Percentiles rank a stretch among this genome's conserved stretches.
Conservation (phyloP, 1,284 basidiomycete genomes). For the Wolfiporia cocos region DNA sequence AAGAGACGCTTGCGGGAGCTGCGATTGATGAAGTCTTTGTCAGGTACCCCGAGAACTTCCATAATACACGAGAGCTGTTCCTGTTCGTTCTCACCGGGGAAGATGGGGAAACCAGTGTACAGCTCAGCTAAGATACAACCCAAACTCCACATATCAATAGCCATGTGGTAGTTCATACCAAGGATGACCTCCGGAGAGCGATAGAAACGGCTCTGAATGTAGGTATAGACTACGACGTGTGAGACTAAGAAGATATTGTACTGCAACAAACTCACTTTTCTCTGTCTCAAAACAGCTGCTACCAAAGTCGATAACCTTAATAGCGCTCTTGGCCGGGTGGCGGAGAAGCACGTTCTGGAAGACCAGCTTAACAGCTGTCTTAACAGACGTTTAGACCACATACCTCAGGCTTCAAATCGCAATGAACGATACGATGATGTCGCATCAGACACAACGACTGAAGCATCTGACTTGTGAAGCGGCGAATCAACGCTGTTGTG, state of each 20-base stretch:
- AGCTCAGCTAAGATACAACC: conserved; percentile 98
- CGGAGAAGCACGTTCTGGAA: conserved; percentile 87
- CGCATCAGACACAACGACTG: conserved; percentile 89
- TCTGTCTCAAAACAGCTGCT: conserved; percentile 98
- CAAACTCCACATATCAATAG: conserved; percentile 96
- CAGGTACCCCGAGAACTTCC: conserved; percentile 96
- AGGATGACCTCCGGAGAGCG: conserved; percentile 93
- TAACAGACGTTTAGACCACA: conserved; percentile 14
- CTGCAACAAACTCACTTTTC: conserved; percentile 71
- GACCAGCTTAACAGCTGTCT: conserved; percentile 2
- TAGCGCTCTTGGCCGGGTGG: conserved; percentile 93
- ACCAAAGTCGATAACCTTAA: conserved; percentile 99
- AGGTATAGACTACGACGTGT: conserved; percentile 77
- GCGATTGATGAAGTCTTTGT: conserved; percentile 91
- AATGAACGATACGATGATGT: conserved; percentile 98
- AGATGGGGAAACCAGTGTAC: conserved; percentile 98
- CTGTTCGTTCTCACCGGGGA: conserved; percentile 99
- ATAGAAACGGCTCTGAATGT: conserved; percentile 96
- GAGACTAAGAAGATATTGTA: conserved; percentile 13
- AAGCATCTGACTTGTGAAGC: conserved; percentile 96
- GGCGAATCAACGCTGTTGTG: conserved; percentile 88
- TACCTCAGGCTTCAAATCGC: conserved; percentile 97
- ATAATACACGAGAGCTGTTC: conserved; percentile 99
- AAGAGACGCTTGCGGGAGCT: conserved; percentile 94
- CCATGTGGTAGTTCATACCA: conserved; percentile 93